Percentiles rank a stretch among this genome's conserved stretches.
Evolutionary conservation across 306 rosid species (phyloP).

Genomic region (Medicago truncatula): DNA sequence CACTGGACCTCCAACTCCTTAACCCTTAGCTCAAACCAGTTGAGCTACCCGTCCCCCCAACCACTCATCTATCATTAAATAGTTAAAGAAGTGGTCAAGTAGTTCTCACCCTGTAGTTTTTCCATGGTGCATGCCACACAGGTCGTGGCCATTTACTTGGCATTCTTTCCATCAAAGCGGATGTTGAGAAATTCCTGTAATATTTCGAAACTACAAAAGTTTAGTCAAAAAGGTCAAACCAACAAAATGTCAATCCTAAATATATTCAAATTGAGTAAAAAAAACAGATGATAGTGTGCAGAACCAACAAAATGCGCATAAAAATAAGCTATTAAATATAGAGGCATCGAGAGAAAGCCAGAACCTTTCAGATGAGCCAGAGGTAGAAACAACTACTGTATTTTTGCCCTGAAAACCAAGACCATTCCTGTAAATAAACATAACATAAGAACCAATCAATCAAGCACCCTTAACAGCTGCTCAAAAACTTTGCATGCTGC

Average conservation of each 20-base stretch:
- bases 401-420: constrained; percentile 67
- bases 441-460: constrained; percentile 37
- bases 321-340: constrained; percentile 28
- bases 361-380: constrained; percentile 91
- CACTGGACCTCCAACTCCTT: too few relatives aligned
- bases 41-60: too few relatives aligned
- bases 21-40: too few relatives aligned
- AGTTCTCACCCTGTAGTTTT: constrained; percentile 80
- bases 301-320: constrained; percentile 11
- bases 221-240: constrained; percentile 31
- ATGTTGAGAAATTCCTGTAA: constrained; percentile 75
- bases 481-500: background rate
- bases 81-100: constrained; percentile 9
- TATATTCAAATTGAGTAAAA: constrained; percentile 4
- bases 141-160: constrained; percentile 99
- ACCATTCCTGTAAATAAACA: constrained; percentile 60
- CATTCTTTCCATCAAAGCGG: constrained; percentile 96
- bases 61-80: constrained; percentile 27
- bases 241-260: constrained; percentile 23
- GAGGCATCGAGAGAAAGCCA: constrained; percentile 35
- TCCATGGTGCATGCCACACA: constrained; percentile 97
- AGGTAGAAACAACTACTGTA: constrained; percentile 56
- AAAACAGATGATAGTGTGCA: constrained; percentile 5
- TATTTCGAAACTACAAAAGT: constrained; percentile 36
- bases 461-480: constrained; percentile 32